Conservation (phyloP, 179 eudicot genomes). For the Gypsophila paniculata region DNA sequence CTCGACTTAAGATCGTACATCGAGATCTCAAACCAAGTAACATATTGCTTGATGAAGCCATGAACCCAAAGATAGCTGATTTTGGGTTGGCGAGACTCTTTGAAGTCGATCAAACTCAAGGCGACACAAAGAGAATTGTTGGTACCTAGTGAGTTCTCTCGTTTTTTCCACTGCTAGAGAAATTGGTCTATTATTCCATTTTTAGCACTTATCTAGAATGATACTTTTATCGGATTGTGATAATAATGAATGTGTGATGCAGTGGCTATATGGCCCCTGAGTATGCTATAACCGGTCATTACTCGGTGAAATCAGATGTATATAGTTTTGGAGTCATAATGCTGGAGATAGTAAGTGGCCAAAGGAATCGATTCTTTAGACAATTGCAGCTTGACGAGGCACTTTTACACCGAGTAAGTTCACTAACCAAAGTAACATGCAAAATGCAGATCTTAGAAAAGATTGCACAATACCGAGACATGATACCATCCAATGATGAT, state of each 20-base stretch:
- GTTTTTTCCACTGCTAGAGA: background rate
- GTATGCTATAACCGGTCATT: constrained; percentile 22
- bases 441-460: too few relatives aligned
- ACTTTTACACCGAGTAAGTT: constrained; percentile 23
- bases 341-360: constrained; percentile 24
- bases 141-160: constrained; percentile 42
- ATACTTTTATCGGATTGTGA: background rate
- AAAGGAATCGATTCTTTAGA: constrained; percentile 12
- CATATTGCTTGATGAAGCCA: constrained; percentile 22
- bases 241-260: background rate
- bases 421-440: background rate
- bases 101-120: constrained; percentile 43
- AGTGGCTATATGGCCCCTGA: constrained; percentile 29
- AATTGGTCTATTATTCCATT: too few relatives aligned
- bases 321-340: constrained; percentile 23
- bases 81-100: constrained; percentile 51
- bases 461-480: too few relatives aligned
- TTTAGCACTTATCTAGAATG: background rate
- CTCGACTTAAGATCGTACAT: constrained; percentile 41
- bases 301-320: constrained; percentile 24
- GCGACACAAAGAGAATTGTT: constrained; percentile 37
- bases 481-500: too few relatives aligned
- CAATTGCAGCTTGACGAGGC: constrained; percentile 21
- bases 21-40: constrained; percentile 54
- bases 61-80: constrained; percentile 52